These are phyloP conservation scores for Penicillium subrubescens DNA, from an alignment of 495 filamentous ascomycete genomes.

Conservation along the genomic window DNA sequence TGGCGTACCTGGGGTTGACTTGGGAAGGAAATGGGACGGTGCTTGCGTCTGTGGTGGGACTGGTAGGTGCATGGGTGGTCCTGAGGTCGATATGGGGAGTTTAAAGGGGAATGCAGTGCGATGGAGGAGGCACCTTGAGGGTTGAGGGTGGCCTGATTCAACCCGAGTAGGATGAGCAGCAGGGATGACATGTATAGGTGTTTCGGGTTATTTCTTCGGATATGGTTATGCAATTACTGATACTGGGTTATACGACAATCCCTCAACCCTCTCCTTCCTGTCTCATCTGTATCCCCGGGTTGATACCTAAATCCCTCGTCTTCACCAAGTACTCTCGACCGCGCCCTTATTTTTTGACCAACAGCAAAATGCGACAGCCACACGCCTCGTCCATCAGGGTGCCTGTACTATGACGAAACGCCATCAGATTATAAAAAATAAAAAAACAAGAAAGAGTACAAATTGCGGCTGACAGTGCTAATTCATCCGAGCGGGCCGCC, in stretches of 20 bases:
- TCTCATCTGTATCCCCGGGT: neutral
- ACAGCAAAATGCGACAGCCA: neutral
- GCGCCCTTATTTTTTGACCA: neutral
- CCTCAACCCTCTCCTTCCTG: neutral
- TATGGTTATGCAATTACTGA: constrained; percentile 1
- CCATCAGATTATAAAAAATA: too few relatives aligned
- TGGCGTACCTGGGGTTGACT: constrained; percentile 60
- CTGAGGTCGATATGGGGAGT: constrained; percentile 36
- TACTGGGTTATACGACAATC: neutral
- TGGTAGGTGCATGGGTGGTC: constrained; percentile 50
- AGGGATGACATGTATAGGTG: neutral
- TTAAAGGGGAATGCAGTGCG: neutral
- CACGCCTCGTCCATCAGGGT: neutral
- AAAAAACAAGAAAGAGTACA: neutral
- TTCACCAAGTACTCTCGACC: neutral
- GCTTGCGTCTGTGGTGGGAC: constrained; percentile 44
- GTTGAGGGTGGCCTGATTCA: neutral
- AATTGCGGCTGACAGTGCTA: neutral
- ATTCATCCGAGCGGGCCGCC: neutral
- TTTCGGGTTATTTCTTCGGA: neutral
- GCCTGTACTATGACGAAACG: neutral
- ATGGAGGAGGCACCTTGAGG: neutral
- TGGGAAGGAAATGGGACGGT: constrained; percentile 59
- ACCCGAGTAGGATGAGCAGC: neutral
- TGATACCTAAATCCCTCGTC: neutral